These are phyloP conservation scores for Parietaria judaica DNA, from an alignment of 306 rosid genomes.

Conservation along the genomic window DNA sequence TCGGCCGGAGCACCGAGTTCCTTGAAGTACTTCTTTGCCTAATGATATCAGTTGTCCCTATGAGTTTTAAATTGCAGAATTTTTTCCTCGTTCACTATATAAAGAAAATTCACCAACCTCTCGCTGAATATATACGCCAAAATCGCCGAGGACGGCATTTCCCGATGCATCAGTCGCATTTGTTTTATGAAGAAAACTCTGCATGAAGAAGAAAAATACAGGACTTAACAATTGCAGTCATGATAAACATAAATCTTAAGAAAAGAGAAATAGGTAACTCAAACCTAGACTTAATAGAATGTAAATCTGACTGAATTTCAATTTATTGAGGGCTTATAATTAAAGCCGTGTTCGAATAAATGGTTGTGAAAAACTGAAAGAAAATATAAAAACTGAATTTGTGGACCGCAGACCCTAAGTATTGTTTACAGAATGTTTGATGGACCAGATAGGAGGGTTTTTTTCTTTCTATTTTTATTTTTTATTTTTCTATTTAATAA, in stretches of 20 bases:
- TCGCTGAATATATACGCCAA: conserved; percentile 88
- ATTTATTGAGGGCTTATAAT: too few species aligned
- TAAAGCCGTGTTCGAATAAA: too few species aligned
- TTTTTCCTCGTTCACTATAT: not conserved
- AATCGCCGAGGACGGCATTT: conserved; percentile 69
- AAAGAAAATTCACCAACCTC: conserved; percentile 56
- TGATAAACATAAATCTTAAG: not conserved
- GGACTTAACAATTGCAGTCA: not conserved
- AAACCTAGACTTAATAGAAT: not conserved
- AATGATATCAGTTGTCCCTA: conserved; percentile 15
- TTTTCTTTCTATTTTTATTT: too few species aligned
- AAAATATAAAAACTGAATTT: too few species aligned
- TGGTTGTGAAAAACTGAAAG: too few species aligned
- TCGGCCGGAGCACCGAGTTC: conserved; percentile 74
- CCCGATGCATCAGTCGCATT: conserved; percentile 96
- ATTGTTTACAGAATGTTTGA: too few species aligned
- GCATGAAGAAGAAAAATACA: conserved; percentile 25
- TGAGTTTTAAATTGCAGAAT: too few species aligned
- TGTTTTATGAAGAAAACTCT: conserved; percentile 77
- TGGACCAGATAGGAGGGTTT: too few species aligned
- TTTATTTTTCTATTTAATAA: too few species aligned
- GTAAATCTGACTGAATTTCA: too few species aligned
- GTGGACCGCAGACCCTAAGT: too few species aligned
- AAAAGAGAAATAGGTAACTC: not conserved
- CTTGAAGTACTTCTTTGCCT: conserved; percentile 69